phyloP scores from a whole-genome alignment of 169 alveolate genomes.

The Babesia bovis region DNA sequence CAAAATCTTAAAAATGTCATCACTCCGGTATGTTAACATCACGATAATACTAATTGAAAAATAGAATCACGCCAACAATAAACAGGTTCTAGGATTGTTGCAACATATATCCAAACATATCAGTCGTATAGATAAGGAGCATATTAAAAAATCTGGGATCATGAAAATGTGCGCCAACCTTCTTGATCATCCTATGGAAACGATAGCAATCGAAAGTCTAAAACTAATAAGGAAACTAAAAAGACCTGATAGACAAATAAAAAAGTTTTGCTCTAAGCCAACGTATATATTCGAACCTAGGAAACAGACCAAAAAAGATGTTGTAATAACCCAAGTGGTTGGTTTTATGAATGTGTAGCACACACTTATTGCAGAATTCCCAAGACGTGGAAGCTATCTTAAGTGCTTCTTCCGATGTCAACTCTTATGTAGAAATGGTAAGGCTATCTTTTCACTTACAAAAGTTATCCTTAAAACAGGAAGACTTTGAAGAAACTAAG shows the following conservation, averaged over 20 bases:
- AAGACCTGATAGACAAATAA: neutral
- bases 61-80: conserved; percentile 42
- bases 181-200: conserved; percentile 60
- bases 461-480: conserved; percentile 8
- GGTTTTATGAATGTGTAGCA: neutral
- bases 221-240: conserved; percentile 37
- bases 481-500: conserved; percentile 8
- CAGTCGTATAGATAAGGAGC: conserved; percentile 13
- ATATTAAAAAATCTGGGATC: conserved; percentile 4
- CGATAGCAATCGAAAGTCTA: conserved; percentile 53
- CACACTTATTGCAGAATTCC: neutral
- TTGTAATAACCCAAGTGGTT: neutral
- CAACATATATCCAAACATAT: conserved; percentile 40
- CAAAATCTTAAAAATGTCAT: neutral
- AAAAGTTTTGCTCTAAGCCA: neutral
- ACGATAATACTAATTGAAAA: neutral
- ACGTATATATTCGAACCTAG: neutral
- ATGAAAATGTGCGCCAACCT: conserved; percentile 28
- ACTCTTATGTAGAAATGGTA: conserved; percentile 43
- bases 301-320: neutral
- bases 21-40: neutral
- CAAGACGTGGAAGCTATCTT: conserved; percentile 39
- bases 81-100: conserved; percentile 37
- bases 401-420: conserved; percentile 28
- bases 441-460: no score